A percentile compares a stretch with the other conserved stretches of the same genome.
Evolutionary conservation across 2,329 filamentous ascomycete genomes (phyloP).

Genomic region (Hymenoscyphus occultus): DNA sequence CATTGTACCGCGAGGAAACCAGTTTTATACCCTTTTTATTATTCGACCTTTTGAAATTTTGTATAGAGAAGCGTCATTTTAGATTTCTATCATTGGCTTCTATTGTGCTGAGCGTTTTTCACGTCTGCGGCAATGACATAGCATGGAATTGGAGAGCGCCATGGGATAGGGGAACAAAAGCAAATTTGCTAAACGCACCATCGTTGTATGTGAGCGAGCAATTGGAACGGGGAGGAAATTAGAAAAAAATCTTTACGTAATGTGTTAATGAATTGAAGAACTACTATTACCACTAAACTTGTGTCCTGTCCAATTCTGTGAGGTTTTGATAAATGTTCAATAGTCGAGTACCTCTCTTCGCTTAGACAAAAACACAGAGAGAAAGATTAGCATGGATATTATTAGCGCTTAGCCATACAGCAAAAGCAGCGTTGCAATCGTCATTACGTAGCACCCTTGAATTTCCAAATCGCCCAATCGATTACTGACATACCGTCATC

Average conservation of each 20-base stretch:
- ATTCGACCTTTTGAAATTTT: neutral
- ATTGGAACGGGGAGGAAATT: neutral
- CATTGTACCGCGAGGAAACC: neutral
- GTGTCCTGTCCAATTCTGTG: neutral
- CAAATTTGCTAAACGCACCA: slow-evolving; percentile 2
- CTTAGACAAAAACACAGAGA: neutral
- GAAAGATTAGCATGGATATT: too few species aligned
- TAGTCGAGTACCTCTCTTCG: neutral
- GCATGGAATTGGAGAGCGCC: neutral
- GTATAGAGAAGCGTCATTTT: neutral
- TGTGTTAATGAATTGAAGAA: slow-evolving; percentile 12
- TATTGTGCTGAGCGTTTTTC: neutral
- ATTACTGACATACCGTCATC: neutral
- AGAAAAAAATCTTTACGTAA: neutral
- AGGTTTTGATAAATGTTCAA: neutral
- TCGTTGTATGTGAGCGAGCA: slow-evolving; percentile 8
- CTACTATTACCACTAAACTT: neutral
- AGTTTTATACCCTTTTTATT: slow-evolving; percentile 12
- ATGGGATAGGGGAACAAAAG: neutral
- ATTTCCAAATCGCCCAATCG: too few species aligned
- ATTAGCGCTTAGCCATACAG: too few species aligned
- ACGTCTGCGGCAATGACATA: neutral
- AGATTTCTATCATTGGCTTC: neutral
- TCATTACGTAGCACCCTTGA: too few species aligned
- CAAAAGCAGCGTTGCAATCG: too few species aligned